Evolutionary conservation across 495 filamentous ascomycete genomes (phyloP), one percentile per base, ranked within the genome.

Genomic region (Aspergillus sparsus): DNA sequence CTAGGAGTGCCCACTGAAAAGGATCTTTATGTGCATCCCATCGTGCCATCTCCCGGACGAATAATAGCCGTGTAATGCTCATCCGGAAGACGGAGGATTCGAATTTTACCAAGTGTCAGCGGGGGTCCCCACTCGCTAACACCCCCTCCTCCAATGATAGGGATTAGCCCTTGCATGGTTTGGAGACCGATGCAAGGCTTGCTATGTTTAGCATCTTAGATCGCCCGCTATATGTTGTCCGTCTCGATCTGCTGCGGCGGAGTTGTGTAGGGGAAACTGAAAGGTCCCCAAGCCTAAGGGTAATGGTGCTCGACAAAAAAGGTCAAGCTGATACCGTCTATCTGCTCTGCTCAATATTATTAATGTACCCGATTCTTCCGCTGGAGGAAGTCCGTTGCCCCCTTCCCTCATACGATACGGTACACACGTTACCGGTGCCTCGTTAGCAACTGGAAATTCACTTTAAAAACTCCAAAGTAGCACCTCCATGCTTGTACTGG

Each of bases 191-290:
- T 75, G 74, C 65, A 75, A 74, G 72, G 68, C 66, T 69, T 72
- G 58, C 74, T 77, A 77, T 68, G 68, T 73, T 75, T 77, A 77
- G 74, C 64, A 69, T 57, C 61, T 57, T 66, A 64, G 67, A 69
- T 69, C 67, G 59, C 35, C 64, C 64, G 59, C 64, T 64, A 63
- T 53, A 33, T 44, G 27, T 21, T 34, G 44, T 37, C 21, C 49
- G 39, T 55, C 57, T 59, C 52, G 52, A 52, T 60, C 57, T 64
- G 62, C n/a, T 39, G 7, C 45, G 46, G 50, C 36, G 10, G 34
- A 53, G 11, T n/a, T 21, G 9, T 1, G 51, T 21, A 53, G 13
- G 44, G 16, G 13, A 15, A 21, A 7, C 15, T 18, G 13, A 5
- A 27, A 27, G 21, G 21, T 27, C 21, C 21, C 21, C 21, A 27